Evolutionary conservation across 208 protist species (phyloP).

Genomic region (Crithidia bombi): DNA sequence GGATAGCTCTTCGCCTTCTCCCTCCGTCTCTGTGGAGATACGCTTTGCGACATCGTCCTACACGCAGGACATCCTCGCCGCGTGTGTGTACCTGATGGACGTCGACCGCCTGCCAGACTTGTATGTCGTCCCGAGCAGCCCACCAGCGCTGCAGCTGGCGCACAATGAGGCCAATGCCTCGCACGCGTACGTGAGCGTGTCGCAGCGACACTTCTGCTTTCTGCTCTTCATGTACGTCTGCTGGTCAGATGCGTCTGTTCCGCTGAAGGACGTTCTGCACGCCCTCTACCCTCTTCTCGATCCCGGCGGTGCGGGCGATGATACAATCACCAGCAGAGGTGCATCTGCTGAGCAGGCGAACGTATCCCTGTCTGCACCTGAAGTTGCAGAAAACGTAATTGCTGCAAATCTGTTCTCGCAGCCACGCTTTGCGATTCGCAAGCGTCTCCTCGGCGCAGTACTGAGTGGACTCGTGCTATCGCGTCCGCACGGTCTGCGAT

Average conservation of each 20-base stretch:
- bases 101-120: conserved; percentile 4
- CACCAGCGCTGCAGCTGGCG: conserved; percentile 11
- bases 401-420: conserved; percentile 49
- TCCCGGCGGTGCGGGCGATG: neutral
- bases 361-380: neutral
- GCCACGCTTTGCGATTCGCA: conserved; percentile 36
- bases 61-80: conserved; percentile 63
- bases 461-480: conserved; percentile 65
- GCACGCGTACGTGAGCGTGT: conserved; percentile 57
- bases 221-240: conserved; percentile 65
- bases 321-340: conserved; percentile 1
- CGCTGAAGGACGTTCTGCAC: conserved; percentile 39
- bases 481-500: conserved; percentile 42
- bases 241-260: conserved; percentile 41
- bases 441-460: conserved; percentile 38
- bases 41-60: conserved; percentile 40
- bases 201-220: conserved; percentile 50
- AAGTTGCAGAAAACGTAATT: conserved; percentile 57
- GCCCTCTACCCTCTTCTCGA: conserved; percentile 82
- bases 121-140: neutral
- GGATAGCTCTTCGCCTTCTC: neutral
- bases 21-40: conserved; percentile 4
- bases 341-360: neutral
- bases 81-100: conserved; percentile 45
- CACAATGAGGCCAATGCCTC: conserved; percentile 34